Evolutionary conservation across 495 filamentous ascomycete genomes (phyloP).

Genomic region (Elaphomyces granulatus): DNA sequence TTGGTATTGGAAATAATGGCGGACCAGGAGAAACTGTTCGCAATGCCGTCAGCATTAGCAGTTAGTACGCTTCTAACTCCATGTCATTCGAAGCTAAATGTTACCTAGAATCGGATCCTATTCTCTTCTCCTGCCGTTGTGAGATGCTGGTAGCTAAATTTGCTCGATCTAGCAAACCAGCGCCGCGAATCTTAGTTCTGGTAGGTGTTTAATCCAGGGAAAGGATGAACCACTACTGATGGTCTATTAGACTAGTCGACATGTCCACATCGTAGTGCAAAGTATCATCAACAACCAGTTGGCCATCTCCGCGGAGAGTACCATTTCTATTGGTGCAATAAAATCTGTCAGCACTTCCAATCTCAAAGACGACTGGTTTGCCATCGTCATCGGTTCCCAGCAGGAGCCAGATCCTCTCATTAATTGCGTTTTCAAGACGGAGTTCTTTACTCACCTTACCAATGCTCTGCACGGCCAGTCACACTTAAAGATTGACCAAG

Average conservation of each 20-base stretch:
- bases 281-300: conserved; percentile 68
- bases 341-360: conserved; percentile 69
- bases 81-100: too few relatives aligned
- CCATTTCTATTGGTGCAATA: conserved; percentile 70
- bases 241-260: conserved; percentile 51
- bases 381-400: conserved; percentile 69
- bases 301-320: conserved; percentile 64
- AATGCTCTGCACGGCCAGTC: conserved; percentile 59
- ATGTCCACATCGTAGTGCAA: conserved; percentile 79
- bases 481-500: conserved; percentile 66
- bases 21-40: conserved; percentile 75
- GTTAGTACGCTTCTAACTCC: conserved; percentile 19
- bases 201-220: conserved; percentile 20
- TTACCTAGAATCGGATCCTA: conserved; percentile 52
- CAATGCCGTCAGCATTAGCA: conserved; percentile 46
- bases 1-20: conserved; percentile 66
- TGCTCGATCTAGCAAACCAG: conserved; percentile 86
- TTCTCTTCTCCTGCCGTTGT: conserved; percentile 78
- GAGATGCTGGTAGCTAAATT: conserved; percentile 87
- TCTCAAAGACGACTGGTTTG: conserved; percentile 91
- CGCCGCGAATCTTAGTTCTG: conserved; percentile 70
- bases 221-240: not conserved
- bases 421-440: conserved; percentile 90
- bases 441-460: conserved; percentile 85
- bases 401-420: conserved; percentile 87